phyloP scores from a whole-genome alignment of 176 grass and related monocot species.

The Oryza nivara region DNA sequence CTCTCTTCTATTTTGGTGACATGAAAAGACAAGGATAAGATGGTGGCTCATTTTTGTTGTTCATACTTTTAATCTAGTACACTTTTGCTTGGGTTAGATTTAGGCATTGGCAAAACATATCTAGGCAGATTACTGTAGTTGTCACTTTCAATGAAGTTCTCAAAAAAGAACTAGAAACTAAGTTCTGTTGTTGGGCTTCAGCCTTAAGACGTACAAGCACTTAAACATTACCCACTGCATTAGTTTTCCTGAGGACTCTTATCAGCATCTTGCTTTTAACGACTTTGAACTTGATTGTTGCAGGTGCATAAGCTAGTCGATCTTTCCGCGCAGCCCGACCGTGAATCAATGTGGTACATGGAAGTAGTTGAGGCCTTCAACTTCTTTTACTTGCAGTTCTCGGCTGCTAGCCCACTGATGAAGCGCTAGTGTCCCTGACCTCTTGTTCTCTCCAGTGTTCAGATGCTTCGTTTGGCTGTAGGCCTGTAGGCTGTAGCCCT shows the following conservation, averaged over 20 bases:
- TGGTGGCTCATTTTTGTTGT: neutral
- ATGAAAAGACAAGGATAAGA: neutral
- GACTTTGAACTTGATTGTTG: slow-evolving; percentile 26
- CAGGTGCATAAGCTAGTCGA: slow-evolving; percentile 92
- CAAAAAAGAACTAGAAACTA: neutral
- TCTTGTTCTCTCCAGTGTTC: neutral
- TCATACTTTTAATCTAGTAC: too few species aligned
- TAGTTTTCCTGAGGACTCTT: neutral
- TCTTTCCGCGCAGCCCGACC: slow-evolving; percentile 63
- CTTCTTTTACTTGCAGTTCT: slow-evolving; percentile 59
- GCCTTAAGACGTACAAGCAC: neutral
- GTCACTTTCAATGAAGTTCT: neutral
- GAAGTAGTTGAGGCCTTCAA: slow-evolving; percentile 76
- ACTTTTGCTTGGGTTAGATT: neutral
- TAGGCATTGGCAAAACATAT: neutral
- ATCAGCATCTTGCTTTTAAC: neutral
- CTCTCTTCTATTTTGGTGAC: neutral
- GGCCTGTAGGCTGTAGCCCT: neutral
- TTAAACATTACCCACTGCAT: neutral
- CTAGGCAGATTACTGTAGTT: neutral
- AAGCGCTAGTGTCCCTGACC: neutral
- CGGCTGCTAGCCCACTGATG: neutral
- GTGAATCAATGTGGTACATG: slow-evolving; percentile 91
- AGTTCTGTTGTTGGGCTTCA: neutral
- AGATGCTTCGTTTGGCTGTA: neutral